phyloP scores from a whole-genome alignment of 352 stramenopile genomes.

The Globisporangium uncinulatum region DNA sequence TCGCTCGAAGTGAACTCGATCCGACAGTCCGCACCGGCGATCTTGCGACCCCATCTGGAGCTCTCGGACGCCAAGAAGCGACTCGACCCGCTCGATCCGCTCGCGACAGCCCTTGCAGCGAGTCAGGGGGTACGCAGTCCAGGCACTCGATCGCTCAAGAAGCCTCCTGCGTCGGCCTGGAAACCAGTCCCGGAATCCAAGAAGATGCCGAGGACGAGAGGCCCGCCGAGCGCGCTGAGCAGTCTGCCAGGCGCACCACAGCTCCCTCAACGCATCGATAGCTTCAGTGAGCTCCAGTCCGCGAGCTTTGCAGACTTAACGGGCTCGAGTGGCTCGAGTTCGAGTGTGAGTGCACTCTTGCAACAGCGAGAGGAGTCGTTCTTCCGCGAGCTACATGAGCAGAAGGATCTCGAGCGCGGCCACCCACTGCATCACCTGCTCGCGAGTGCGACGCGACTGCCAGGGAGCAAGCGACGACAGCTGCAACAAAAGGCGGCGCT shows the following conservation, averaged over 20 bases:
- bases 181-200: constrained; percentile 33
- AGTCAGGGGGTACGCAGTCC: constrained; percentile 2
- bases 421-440: constrained; percentile 75
- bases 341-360: constrained; percentile 4
- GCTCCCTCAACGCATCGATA: constrained; percentile 56
- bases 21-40: constrained; percentile 47
- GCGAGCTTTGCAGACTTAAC: constrained; percentile 13
- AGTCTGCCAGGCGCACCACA: constrained; percentile 39
- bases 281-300: constrained; percentile 34
- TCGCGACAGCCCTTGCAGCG: constrained; percentile 11
- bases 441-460: constrained; percentile 43
- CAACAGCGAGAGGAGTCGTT: constrained; percentile 54
- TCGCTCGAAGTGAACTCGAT: constrained; percentile 72
- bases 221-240: constrained; percentile 20
- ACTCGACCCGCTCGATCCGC: constrained; percentile 34
- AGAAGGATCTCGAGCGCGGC: constrained; percentile 35
- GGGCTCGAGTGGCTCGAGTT: neutral
- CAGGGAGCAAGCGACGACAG: constrained; percentile 20
- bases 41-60: constrained; percentile 56
- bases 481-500: constrained; percentile 44
- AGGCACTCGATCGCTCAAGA: constrained; percentile 8
- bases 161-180: constrained; percentile 50
- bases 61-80: constrained; percentile 37
- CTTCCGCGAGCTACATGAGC: constrained; percentile 63
- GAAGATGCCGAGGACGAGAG: constrained; percentile 1